Evolutionary conservation across 148 eudicot species (phyloP).

Genomic region (Rhododendron vialii): DNA sequence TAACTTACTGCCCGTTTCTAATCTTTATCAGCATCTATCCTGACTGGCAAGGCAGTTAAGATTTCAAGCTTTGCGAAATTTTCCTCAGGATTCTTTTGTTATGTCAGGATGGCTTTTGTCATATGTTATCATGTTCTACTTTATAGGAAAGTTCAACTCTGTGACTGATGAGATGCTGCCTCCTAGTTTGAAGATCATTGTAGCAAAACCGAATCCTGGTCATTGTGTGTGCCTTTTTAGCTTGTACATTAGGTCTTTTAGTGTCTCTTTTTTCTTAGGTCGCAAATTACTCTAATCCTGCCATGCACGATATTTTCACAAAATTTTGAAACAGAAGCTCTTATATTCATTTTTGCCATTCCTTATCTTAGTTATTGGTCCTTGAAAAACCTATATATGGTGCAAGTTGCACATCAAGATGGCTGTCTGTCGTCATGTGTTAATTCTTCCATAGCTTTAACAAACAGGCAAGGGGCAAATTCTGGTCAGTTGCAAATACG

Average conservation of each 20-base stretch:
- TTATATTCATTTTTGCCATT: neutral
- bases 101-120: neutral
- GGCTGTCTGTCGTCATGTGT: neutral
- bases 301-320: neutral
- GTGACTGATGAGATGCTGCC: neutral
- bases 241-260: neutral
- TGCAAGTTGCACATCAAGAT: neutral
- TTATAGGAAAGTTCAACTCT: neutral
- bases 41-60: neutral
- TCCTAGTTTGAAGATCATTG: neutral
- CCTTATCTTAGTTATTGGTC: neutral
- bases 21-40: neutral
- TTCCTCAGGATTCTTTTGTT: neutral
- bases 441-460: neutral
- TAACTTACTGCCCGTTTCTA: neutral
- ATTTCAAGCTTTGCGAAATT: neutral
- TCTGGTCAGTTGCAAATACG: neutral
- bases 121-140: neutral
- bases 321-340: neutral
- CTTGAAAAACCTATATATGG: neutral
- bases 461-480: neutral
- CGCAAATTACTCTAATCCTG: neutral
- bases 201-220: neutral
- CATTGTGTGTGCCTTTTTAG: neutral
- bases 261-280: neutral